Evolutionary conservation across 441 rosid species (phyloP).

Genomic region (Gossypium davidsonii): DNA sequence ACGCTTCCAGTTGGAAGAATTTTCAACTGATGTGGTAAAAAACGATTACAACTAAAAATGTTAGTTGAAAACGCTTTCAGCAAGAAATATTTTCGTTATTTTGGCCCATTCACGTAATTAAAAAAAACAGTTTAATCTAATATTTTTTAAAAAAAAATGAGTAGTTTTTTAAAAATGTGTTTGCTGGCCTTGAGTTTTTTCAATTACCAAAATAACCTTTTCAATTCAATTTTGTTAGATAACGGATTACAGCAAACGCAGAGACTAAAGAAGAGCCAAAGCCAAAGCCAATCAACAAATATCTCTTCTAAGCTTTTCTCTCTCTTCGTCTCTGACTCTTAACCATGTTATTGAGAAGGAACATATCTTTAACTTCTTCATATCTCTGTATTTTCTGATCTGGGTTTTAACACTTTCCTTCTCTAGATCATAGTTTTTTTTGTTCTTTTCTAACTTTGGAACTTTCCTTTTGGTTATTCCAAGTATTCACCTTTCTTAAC

Average conservation of each 20-base stretch:
- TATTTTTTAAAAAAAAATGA: no score
- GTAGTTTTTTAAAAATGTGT: not conserved
- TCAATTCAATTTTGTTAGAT: not conserved
- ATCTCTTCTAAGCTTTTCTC: not conserved
- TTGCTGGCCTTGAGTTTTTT: not conserved
- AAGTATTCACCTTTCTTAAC: slow-evolving; percentile 5
- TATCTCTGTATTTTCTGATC: not conserved
- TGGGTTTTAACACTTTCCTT: slow-evolving; percentile 27
- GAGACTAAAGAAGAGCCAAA: not conserved
- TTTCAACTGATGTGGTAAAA: no score
- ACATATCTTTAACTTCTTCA: not conserved
- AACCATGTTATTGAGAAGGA: not conserved
- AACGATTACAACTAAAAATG: no score
- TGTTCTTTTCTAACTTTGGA: not conserved
- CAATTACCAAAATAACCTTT: not conserved
- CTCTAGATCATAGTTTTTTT: slow-evolving; percentile 24
- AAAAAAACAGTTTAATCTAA: no score
- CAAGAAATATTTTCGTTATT: no score
- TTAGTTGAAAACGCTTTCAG: no score
- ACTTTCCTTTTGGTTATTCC: slow-evolving; percentile 3
- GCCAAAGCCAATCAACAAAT: not conserved
- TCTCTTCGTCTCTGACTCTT: not conserved
- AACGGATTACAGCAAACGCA: not conserved
- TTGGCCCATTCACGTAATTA: fast-evolving
- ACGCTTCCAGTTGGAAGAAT: no score